Conservation (phyloP, 1,284 basidiomycete genomes). For the Ustilago sp. region DNA sequence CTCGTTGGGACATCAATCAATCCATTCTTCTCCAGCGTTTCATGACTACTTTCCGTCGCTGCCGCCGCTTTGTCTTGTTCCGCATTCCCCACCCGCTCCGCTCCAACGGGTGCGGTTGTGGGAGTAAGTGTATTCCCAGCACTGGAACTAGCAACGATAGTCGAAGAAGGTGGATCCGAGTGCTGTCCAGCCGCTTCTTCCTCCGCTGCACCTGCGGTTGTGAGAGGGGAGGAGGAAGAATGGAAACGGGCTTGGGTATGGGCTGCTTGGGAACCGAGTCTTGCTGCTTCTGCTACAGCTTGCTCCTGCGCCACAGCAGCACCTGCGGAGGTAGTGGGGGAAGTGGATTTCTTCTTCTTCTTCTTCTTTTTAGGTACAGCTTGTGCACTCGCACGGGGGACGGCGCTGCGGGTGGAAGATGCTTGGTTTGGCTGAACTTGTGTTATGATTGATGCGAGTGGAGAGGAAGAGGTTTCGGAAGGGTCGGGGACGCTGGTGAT, state of each 20-base stretch:
- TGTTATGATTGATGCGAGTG: constrained; percentile 58
- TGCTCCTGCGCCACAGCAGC: constrained; percentile 32
- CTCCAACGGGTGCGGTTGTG: background rate
- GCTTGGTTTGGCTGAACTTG: constrained; percentile 56
- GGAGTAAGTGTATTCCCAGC: constrained; percentile 31
- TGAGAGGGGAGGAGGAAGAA: constrained; percentile 3
- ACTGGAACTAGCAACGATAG: constrained; percentile 31
- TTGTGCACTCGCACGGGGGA: constrained; percentile 28
- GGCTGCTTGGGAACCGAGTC: constrained; percentile 38
- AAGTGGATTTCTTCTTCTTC: constrained; percentile 42
- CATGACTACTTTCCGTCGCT: constrained; percentile 35
- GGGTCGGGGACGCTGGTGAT: constrained; percentile 60
- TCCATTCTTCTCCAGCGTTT: constrained; percentile 40
- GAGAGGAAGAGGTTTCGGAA: constrained; percentile 31
- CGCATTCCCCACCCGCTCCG: background rate
- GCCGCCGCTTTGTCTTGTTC: background rate
- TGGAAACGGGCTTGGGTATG: constrained; percentile 32
- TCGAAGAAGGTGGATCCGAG: constrained; percentile 42
- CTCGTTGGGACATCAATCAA: constrained; percentile 33
- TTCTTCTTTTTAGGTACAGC: constrained; percentile 35
- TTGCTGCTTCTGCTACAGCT: constrained; percentile 37
- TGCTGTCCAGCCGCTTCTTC: constrained; percentile 12
- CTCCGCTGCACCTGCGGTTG: background rate
- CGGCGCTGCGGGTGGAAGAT: constrained; percentile 20
- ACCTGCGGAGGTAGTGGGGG: constrained; percentile 7